A percentile compares a stretch with the other conserved stretches of the same genome.
phyloP scores from a whole-genome alignment of 768 basidiomycete species.

The Royoungia palumana region DNA sequence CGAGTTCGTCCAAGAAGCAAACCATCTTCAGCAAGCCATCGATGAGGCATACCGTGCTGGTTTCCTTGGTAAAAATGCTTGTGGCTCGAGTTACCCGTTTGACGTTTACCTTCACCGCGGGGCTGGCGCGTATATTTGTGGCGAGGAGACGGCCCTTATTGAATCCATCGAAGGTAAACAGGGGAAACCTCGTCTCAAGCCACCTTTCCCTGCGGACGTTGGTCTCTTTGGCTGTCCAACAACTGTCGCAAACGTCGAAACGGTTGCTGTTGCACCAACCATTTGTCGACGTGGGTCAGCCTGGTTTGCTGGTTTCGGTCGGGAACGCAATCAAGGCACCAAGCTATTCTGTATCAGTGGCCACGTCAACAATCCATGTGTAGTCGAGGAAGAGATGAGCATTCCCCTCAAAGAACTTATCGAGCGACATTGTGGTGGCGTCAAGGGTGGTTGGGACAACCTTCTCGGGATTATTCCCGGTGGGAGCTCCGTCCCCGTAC shows the following conservation, averaged over 20 bases:
- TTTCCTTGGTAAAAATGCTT: conserved; percentile 85
- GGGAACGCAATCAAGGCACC: conserved; percentile 92
- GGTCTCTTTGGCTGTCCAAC: conserved; percentile 97
- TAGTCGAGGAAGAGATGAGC: conserved; percentile 99
- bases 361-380: conserved; percentile 97
- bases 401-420: conserved; percentile 91
- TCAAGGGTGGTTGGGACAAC: conserved; percentile 95
- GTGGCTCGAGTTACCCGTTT: conserved; percentile 90
- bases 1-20: conserved; percentile 95
- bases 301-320: conserved; percentile 93
- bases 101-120: conserved; percentile 99
- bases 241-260: conserved; percentile 98
- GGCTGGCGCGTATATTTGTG: conserved; percentile 97
- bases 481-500: conserved; percentile 89
- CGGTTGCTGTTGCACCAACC: conserved; percentile 95
- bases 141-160: conserved; percentile 97
- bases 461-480: conserved; percentile 95
- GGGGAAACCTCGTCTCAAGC: conserved; percentile 96
- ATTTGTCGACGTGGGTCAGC: conserved; percentile 84
- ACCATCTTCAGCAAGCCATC: conserved; percentile 93
- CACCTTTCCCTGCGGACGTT: conserved; percentile 98
- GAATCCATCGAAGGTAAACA: conserved; percentile 98
- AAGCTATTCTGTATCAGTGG: conserved; percentile 96
- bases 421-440: conserved; percentile 96
- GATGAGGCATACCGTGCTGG: conserved; percentile 91